Base-by-base conservation (phyloP, 2,329 filamentous ascomycete genomes). In the Alternaria sp. region DNA sequence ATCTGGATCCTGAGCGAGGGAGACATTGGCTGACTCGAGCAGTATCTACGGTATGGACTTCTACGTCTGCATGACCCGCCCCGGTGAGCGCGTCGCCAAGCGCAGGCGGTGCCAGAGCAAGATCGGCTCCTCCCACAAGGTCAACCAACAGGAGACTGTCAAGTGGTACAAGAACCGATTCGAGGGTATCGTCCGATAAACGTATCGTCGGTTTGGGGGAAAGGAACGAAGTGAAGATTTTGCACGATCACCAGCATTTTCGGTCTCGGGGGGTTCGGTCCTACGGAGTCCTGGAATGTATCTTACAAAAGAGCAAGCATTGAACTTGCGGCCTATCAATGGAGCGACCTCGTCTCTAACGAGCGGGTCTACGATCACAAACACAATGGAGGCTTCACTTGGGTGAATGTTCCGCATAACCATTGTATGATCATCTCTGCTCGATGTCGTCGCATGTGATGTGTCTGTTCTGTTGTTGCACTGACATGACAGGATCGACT, bases 41-140 rank as follows among this genome's bases (percentile, higher is more conserved):
- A 78, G 78, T 79, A 79, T 79, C 76, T 80, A 80, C 74, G 78
- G 96, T 84, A 99, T 99, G 96, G 96, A 99, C 88, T 99, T 99
- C 88, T 99, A 97, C 92, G 94, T 91, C 92, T 98, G 95, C 93
- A 99, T 99, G 96, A 97, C 94, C 88, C 94, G 96, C 81, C 96
- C 95, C 80, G 96, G 96, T 87, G 94, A 97, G 90, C 94, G 96
- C 84, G 93, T 99, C 83, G 92, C 93, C 84, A 95, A 94, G 88
- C 94, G 96, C 82, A 92, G 95, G 84, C 93, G 95, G 81, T 90
- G 87, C 87, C 92, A 96, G 90, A 87, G 89, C 87, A 88, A 85
- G 80, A 91, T 99, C 82, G 96, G 96, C 82, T 83, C 92, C 81
- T 88, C 85, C 85, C 96, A 99, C 92, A 89, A 90, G 82, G 97